Conservation (phyloP, 2,329 filamentous ascomycete species). For the Talaromyces islandicus region DNA sequence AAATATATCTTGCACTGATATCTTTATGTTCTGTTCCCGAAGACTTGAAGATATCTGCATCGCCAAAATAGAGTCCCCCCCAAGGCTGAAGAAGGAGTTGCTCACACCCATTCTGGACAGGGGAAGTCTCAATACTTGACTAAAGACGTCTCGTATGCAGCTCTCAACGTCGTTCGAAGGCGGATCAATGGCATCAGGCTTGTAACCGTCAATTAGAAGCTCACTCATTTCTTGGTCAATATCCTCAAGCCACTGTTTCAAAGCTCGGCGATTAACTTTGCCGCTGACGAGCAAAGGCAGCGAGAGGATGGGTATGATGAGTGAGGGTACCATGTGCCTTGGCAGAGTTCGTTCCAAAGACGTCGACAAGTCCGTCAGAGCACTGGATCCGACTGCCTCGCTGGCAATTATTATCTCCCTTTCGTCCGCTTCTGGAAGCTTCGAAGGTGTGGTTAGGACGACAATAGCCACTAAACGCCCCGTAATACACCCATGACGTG, state of each 20-base stretch:
- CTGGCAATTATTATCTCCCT: neutral
- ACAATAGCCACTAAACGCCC: neutral
- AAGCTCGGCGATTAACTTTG: neutral
- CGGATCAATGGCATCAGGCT: neutral
- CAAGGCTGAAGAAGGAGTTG: constrained; percentile 24
- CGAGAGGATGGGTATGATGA: neutral
- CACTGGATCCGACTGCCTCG: neutral
- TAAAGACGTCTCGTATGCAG: neutral
- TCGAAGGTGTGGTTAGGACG: neutral
- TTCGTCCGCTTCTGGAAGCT: neutral
- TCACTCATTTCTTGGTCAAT: neutral
- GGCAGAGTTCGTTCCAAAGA: neutral
- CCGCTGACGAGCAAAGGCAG: neutral
- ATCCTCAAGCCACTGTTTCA: neutral
- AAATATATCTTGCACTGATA: neutral
- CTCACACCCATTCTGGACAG: constrained; percentile 14
- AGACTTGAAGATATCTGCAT: constrained; percentile 15
- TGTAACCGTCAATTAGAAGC: neutral
- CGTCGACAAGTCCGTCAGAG: neutral
- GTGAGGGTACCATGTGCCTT: neutral
- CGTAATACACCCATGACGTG: neutral
- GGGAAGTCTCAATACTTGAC: constrained; percentile 14
- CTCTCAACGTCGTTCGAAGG: neutral
- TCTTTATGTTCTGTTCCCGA: neutral
- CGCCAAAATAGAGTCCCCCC: constrained; percentile 25